Conservation (phyloP, 2,329 filamentous ascomycete genomes). For the Bipolaris oryzae region DNA sequence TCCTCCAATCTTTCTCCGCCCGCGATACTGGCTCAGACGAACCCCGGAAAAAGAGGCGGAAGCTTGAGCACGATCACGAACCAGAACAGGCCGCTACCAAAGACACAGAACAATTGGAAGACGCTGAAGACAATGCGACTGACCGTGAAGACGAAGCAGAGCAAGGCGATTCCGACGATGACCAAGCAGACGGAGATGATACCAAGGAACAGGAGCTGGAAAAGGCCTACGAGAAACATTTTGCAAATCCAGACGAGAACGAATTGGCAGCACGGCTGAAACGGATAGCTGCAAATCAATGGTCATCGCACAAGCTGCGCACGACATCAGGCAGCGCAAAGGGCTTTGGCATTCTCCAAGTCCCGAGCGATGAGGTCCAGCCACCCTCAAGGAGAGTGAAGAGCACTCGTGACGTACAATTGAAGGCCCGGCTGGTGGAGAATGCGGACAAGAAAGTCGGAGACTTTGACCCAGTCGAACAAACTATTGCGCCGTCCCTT, state of each 20-base stretch:
- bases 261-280: conserved; percentile 60
- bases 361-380: conserved; percentile 28
- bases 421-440: conserved; percentile 42
- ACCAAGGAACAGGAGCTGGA: conserved; percentile 25
- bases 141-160: conserved; percentile 16
- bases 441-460: conserved; percentile 42
- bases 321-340: conserved; percentile 28
- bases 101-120: conserved; percentile 19
- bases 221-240: conserved; percentile 84
- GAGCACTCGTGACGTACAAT: conserved; percentile 34
- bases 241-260: conserved; percentile 69
- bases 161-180: conserved; percentile 10
- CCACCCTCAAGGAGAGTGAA: conserved; percentile 26
- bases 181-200: conserved; percentile 48
- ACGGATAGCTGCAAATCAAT: conserved; percentile 55
- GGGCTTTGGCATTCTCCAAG: conserved; percentile 31
- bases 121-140: conserved; percentile 1
- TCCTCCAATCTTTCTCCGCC: conserved; percentile 60
- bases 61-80: conserved; percentile 48
- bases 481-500: conserved; percentile 70
- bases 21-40: conserved; percentile 47
- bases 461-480: conserved; percentile 66
- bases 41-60: conserved; percentile 60
- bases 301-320: conserved; percentile 52
- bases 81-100: background rate